phyloP scores from a whole-genome alignment of 1,284 basidiomycete species.

The Kalmanozyma brasiliensis region DNA sequence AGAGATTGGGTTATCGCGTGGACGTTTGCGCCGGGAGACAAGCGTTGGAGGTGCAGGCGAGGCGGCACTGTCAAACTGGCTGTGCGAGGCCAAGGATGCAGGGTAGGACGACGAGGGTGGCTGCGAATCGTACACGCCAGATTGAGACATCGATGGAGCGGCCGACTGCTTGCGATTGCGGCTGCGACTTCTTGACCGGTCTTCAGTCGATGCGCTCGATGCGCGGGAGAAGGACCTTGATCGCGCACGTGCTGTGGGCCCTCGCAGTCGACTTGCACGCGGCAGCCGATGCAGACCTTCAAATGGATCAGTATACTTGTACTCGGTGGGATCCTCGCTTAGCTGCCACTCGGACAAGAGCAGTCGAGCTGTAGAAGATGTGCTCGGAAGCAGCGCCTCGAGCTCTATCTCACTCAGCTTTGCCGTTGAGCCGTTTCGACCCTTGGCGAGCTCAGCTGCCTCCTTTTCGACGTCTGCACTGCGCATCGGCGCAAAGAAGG shows the following conservation, averaged over 20 bases:
- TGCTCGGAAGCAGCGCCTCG: conserved; percentile 32
- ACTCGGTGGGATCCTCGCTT: conserved; percentile 29
- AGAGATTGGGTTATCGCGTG: not conserved
- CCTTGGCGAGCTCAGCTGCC: not conserved
- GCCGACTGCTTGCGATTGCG: conserved; percentile 25
- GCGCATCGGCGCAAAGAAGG: conserved; percentile 39
- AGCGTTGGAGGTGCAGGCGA: conserved; percentile 29
- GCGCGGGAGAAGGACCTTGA: conserved; percentile 44
- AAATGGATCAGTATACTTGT: conserved; percentile 38
- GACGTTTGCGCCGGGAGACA: conserved; percentile 20
- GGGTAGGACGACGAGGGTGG: conserved; percentile 24
- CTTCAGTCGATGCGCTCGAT: conserved; percentile 28
- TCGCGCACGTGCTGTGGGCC: conserved; percentile 32
- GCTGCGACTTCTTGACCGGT: conserved; percentile 27
- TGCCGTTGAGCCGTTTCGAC: not conserved
- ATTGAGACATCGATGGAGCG: conserved; percentile 20
- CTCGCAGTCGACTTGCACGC: conserved; percentile 30
- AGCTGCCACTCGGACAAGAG: conserved; percentile 44
- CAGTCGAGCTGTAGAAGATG: conserved; percentile 39
- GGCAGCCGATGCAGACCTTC: conserved; percentile 42
- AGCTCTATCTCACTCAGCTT: conserved; percentile 21
- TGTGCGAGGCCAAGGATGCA: conserved; percentile 18
- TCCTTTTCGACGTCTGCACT: conserved; percentile 16
- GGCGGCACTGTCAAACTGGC: conserved; percentile 7
- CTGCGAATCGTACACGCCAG: conserved; percentile 10